Evolutionary conservation across 192 early-diverging fungal genomes (phyloP).

Genomic region (Lobosporangium transversale): DNA sequence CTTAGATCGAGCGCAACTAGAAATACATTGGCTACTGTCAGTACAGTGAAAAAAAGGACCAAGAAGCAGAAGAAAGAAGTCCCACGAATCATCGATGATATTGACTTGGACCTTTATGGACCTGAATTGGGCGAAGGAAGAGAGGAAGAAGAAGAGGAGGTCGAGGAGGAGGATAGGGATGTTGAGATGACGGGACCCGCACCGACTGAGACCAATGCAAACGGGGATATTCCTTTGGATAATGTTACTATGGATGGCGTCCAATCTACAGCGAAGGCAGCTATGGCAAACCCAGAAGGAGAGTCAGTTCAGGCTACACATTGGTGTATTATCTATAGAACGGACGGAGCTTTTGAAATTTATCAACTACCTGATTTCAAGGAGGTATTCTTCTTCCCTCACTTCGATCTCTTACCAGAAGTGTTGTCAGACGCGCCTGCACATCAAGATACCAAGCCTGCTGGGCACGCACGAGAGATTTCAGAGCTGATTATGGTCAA

Average conservation of each 20-base stretch:
- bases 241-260: slow-evolving; percentile 39
- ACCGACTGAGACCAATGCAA: slow-evolving; percentile 40
- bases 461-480: slow-evolving; percentile 60
- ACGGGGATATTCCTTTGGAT: slow-evolving; percentile 55
- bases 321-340: slow-evolving; percentile 75
- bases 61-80: slow-evolving; percentile 35
- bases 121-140: slow-evolving; percentile 33
- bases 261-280: slow-evolving; percentile 26
- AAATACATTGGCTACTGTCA: neutral
- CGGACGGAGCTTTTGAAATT: slow-evolving; percentile 73
- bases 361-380: slow-evolving; percentile 65
- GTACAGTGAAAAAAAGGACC: slow-evolving; percentile 10
- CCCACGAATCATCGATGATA: slow-evolving; percentile 29
- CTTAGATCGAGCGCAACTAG: slow-evolving; percentile 16
- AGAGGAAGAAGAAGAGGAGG: slow-evolving; percentile 59
- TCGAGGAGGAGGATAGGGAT: slow-evolving; percentile 64
- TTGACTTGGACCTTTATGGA: slow-evolving; percentile 50
- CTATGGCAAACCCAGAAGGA: slow-evolving; percentile 48
- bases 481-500: slow-evolving; percentile 75
- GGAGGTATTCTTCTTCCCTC: slow-evolving; percentile 65
- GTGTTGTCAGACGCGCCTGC: slow-evolving; percentile 61
- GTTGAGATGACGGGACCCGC: slow-evolving; percentile 48
- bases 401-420: slow-evolving; percentile 68
- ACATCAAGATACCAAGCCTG: slow-evolving; percentile 50
- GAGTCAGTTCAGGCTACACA: slow-evolving; percentile 52